These are phyloP conservation scores for Plasmodium yoelii DNA, from an alignment of 169 alveolate species.

Conservation along the genomic window DNA sequence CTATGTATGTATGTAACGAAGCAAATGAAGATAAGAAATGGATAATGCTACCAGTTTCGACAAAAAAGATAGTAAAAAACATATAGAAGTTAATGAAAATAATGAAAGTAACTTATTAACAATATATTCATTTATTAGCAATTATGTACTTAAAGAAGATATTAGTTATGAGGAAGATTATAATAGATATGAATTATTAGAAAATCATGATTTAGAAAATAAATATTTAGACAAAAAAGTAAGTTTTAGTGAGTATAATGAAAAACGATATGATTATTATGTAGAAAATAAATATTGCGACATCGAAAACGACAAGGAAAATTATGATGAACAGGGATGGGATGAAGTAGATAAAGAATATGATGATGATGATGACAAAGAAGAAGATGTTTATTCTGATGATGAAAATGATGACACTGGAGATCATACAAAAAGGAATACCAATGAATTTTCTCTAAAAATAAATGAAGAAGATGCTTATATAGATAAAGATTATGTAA, in stretches of 20 bases:
- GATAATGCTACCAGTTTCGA: conserved; percentile 11
- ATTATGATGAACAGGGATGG: conserved; percentile 2
- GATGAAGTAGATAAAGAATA: conserved; percentile 8
- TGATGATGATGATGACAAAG: conserved; percentile 4
- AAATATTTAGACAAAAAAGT: conserved; percentile 26
- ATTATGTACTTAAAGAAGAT: conserved; percentile 63
- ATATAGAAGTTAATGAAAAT: conserved; percentile 18
- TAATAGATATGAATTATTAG: conserved; percentile 47
- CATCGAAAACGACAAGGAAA: not conserved
- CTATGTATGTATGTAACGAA: not conserved
- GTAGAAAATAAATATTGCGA: not conserved
- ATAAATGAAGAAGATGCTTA: conserved; percentile 34
- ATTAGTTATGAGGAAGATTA: conserved; percentile 61
- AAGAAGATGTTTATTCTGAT: not conserved
- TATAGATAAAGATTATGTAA: not conserved
- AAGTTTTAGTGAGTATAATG: conserved; percentile 38
- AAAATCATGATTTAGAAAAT: conserved; percentile 57
- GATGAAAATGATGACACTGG: not conserved
- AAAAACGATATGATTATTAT: conserved; percentile 38
- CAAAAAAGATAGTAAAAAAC: conserved; percentile 30
- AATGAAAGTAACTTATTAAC: conserved; percentile 56
- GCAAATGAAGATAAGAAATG: conserved; percentile 37
- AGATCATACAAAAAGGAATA: not conserved
- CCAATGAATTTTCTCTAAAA: not conserved
- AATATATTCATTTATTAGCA: conserved; percentile 60